Conservation (phyloP, 2,329 filamentous ascomycete species). For the Stromatinia cepivora region DNA sequence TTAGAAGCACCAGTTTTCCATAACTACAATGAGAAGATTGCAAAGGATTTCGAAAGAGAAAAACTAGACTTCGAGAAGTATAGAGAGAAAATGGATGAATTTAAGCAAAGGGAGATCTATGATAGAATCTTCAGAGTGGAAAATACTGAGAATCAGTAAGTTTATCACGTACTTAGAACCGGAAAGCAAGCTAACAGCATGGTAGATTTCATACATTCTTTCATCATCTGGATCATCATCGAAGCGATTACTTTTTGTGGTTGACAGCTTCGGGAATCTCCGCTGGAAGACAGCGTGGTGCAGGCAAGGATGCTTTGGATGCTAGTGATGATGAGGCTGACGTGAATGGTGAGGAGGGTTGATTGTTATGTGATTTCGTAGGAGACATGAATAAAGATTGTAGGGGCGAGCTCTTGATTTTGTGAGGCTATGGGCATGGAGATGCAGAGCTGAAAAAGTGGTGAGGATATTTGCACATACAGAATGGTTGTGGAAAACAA, state of each 20-base stretch:
- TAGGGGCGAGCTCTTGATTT: neutral
- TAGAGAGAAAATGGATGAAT: constrained; percentile 76
- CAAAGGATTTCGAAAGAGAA: constrained; percentile 61
- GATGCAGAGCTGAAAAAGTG: neutral
- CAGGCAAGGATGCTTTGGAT: constrained; percentile 20
- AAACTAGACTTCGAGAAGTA: constrained; percentile 77
- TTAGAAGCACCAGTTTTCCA: constrained; percentile 92
- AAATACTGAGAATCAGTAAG: constrained; percentile 82
- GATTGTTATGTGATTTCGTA: neutral
- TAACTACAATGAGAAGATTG: constrained; percentile 76
- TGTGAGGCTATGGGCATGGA: neutral
- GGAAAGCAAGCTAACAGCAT: constrained; percentile 9
- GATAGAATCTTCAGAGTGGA: constrained; percentile 87
- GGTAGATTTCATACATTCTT: constrained; percentile 73
- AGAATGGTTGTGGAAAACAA: neutral
- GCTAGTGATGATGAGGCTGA: constrained; percentile 27
- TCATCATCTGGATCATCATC: constrained; percentile 75
- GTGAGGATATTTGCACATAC: neutral
- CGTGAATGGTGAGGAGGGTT: constrained; percentile 27
- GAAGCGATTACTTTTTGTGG: constrained; percentile 71
- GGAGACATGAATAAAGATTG: neutral
- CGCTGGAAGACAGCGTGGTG: constrained; percentile 52
- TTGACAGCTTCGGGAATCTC: constrained; percentile 68
- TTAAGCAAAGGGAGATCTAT: constrained; percentile 93
- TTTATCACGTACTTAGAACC: neutral